Conservation (phyloP, 192 early-diverging fungal genomes). For the Coemansia guatemalensis region DNA sequence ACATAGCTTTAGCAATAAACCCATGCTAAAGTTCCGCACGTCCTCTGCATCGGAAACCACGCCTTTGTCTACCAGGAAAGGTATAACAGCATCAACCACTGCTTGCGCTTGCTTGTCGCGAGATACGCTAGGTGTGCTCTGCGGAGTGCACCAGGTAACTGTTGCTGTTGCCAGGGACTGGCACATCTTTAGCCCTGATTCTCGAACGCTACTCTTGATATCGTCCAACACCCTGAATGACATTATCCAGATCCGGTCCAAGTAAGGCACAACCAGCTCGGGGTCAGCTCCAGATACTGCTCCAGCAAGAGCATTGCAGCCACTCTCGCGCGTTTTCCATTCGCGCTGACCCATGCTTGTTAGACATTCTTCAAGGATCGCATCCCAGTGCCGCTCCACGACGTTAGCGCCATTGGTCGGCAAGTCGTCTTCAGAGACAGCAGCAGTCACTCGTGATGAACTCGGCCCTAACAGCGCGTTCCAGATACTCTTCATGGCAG, state of each 20-base stretch:
- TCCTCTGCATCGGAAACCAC: conserved; percentile 81
- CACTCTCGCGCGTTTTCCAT: conserved; percentile 88
- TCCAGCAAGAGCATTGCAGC: conserved; percentile 49
- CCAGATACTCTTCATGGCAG: conserved; percentile 93
- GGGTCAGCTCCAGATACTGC: conserved; percentile 21
- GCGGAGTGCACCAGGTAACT: conserved; percentile 76
- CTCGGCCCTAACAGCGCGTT: conserved; percentile 61
- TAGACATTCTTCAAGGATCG: conserved; percentile 81
- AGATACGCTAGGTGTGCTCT: conserved; percentile 17
- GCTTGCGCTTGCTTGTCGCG: conserved; percentile 60
- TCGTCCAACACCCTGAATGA: conserved; percentile 89
- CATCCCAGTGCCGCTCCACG: conserved; percentile 46
- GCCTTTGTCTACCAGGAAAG: conserved; percentile 79
- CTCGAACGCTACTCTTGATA: conserved; percentile 89
- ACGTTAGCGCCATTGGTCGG: conserved; percentile 12
- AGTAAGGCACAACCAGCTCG: conserved; percentile 54
- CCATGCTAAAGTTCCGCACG: conserved; percentile 79
- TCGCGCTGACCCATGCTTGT: conserved; percentile 72
- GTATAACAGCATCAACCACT: conserved; percentile 80
- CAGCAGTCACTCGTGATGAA: background rate
- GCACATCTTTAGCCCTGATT: conserved; percentile 78
- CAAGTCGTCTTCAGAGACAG: background rate
- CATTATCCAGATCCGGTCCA: conserved; percentile 88
- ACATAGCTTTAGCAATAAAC: conserved; percentile 79
- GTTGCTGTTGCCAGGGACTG: conserved; percentile 79